These are phyloP conservation scores for Entomortierella lignicola DNA, from an alignment of 192 early-diverging fungal species.

Conservation along the genomic window DNA sequence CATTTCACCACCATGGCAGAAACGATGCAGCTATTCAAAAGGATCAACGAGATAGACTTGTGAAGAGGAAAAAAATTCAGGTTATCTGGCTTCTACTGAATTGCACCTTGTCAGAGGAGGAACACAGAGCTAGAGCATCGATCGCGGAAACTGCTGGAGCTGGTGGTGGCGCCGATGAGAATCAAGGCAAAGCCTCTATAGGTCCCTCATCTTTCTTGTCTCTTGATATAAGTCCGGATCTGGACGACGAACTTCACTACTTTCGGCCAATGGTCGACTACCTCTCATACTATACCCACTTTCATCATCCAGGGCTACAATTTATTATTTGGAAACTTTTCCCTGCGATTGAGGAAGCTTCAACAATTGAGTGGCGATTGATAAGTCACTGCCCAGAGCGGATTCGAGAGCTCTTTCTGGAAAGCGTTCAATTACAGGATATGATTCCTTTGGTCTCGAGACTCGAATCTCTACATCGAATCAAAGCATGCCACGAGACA, in stretches of 20 bases:
- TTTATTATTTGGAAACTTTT: slow-evolving; percentile 39
- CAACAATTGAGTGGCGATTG: slow-evolving; percentile 28
- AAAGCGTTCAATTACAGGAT: slow-evolving; percentile 45
- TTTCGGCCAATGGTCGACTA: slow-evolving; percentile 41
- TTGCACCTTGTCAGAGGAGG: slow-evolving; percentile 42
- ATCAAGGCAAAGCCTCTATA: background rate
- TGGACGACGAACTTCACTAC: slow-evolving; percentile 23
- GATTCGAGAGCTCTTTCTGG: slow-evolving; percentile 42
- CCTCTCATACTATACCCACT: slow-evolving; percentile 35
- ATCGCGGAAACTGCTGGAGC: background rate
- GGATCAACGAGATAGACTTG: slow-evolving; percentile 34
- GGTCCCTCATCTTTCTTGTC: slow-evolving; percentile 8
- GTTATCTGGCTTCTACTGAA: slow-evolving; percentile 45
- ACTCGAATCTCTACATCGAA: slow-evolving; percentile 18
- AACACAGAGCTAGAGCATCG: slow-evolving; percentile 1
- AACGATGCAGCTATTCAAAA: slow-evolving; percentile 33
- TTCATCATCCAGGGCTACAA: slow-evolving; percentile 32
- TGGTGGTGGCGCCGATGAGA: background rate
- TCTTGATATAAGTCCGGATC: background rate
- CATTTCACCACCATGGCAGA: slow-evolving; percentile 31
- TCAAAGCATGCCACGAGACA: slow-evolving; percentile 36
- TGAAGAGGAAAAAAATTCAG: slow-evolving; percentile 46
- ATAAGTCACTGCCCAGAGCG: slow-evolving; percentile 36
- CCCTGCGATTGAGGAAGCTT: slow-evolving; percentile 20
- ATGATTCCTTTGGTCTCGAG: slow-evolving; percentile 14